Evolutionary conservation across 2,329 filamentous ascomycete genomes (phyloP).

Genomic region (Ceratocystis lukuohia): DNA sequence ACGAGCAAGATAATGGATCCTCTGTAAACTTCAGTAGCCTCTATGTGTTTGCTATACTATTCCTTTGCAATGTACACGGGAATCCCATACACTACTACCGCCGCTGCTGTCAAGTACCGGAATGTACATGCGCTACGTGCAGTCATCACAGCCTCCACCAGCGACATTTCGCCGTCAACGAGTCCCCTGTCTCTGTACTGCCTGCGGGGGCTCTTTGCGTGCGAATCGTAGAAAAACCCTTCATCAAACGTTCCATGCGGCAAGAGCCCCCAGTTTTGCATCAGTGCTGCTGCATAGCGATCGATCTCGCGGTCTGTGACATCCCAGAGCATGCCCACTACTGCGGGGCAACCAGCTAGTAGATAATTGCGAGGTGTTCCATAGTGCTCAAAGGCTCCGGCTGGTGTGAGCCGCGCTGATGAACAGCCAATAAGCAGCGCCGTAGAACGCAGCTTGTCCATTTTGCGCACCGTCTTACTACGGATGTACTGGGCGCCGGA

Average conservation of each 20-base stretch:
- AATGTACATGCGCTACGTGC: constrained; percentile 72
- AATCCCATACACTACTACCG: constrained; percentile 87
- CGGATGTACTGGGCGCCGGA: constrained; percentile 91
- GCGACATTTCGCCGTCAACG: constrained; percentile 32
- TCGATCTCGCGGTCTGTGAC: constrained; percentile 97
- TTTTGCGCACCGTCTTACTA: constrained; percentile 63
- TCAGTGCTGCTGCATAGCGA: constrained; percentile 64
- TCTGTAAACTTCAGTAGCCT: background rate
- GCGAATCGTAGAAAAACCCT: constrained; percentile 54
- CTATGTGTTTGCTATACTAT: no score
- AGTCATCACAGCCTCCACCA: constrained; percentile 69
- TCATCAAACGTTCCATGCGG: constrained; percentile 32
- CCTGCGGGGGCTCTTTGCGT: constrained; percentile 58
- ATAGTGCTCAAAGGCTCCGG: constrained; percentile 74
- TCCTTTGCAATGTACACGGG: constrained; percentile 58
- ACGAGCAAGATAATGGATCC: background rate
- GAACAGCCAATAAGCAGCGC: constrained; percentile 91
- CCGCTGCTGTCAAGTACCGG: constrained; percentile 83
- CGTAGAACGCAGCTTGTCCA: constrained; percentile 60
- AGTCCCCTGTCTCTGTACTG: constrained; percentile 43
- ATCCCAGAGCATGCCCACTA: constrained; percentile 92
- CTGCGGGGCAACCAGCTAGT: constrained; percentile 69
- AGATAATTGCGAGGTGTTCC: constrained; percentile 88
- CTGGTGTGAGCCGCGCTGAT: constrained; percentile 54
- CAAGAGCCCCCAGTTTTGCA: constrained; percentile 78